Percentiles rank a stretch among this genome's conserved stretches.
These are phyloP conservation scores for Albatrellus ellisii DNA, from an alignment of 768 basidiomycete species.

Conservation along the genomic window DNA sequence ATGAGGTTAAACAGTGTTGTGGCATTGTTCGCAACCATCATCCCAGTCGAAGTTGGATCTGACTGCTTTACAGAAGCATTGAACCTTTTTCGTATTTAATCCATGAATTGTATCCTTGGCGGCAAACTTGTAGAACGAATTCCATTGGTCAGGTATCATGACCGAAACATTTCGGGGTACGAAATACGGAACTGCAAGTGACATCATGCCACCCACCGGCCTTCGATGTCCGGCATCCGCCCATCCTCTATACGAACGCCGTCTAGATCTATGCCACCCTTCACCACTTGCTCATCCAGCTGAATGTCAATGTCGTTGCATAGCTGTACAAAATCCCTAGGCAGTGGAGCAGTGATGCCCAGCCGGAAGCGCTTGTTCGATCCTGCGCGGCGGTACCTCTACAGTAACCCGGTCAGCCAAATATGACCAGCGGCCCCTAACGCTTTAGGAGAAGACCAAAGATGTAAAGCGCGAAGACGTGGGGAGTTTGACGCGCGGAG, in stretches of 20 bases:
- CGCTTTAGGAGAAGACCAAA: background rate
- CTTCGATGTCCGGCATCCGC: constrained; percentile 3
- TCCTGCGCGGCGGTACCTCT: constrained; percentile 11
- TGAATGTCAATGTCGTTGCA: constrained; percentile 6
- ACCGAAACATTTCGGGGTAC: too few species aligned
- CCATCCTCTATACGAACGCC: background rate
- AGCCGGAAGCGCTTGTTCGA: constrained; percentile 10
- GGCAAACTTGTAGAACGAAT: background rate
- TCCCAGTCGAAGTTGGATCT: too few species aligned
- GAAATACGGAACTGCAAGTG: too few species aligned
- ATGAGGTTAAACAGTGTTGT: too few species aligned
- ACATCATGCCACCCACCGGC: constrained; percentile 4
- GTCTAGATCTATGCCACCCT: constrained; percentile 10
- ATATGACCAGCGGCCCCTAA: background rate
- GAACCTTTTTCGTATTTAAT: too few species aligned
- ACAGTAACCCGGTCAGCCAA: background rate
- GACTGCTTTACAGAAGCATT: too few species aligned
- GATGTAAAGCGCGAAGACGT: background rate
- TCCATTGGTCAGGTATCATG: too few species aligned
- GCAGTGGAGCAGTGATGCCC: constrained; percentile 11
- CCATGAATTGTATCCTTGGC: background rate
- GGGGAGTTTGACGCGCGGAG: background rate
- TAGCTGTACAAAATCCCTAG: constrained; percentile 7
- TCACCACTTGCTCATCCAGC: background rate
- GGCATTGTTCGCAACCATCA: too few species aligned